These are phyloP conservation scores for Suaeda aralocaspica DNA, from an alignment of 148 eudicot species.

Conservation along the genomic window DNA sequence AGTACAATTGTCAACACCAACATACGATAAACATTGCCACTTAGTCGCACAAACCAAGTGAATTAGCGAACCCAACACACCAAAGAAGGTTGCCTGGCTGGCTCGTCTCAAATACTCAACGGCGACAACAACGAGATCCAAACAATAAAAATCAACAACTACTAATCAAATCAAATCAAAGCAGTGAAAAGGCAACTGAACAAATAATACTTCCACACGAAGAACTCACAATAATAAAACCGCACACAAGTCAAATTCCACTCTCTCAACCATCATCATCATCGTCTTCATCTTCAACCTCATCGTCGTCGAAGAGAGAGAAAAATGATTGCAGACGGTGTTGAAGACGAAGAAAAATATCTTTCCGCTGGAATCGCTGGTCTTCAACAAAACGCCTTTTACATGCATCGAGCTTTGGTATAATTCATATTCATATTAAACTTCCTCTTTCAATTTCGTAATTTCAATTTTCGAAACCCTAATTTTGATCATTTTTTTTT, in stretches of 20 bases:
- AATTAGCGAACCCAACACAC: too few relatives aligned
- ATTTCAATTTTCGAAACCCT: constrained; percentile 38
- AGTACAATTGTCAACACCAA: too few relatives aligned
- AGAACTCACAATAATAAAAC: neutral
- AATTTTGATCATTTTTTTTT: constrained; percentile 31
- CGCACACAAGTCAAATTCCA: neutral
- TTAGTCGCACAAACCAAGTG: too few relatives aligned
- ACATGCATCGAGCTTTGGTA: constrained; percentile 99
- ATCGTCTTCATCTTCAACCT: neutral
- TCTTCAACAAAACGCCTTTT: constrained; percentile 86
- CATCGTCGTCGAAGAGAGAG: constrained; percentile 3
- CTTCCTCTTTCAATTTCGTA: neutral
- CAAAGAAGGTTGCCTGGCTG: too few relatives aligned
- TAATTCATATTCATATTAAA: neutral
- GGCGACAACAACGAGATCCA: too few relatives aligned
- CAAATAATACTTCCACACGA: too few relatives aligned
- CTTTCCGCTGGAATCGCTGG: constrained; percentile 87
- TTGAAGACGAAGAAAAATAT: constrained; percentile 89
- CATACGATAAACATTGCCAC: too few relatives aligned
- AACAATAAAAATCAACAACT: too few relatives aligned
- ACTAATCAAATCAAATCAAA: too few relatives aligned
- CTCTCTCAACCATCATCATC: neutral
- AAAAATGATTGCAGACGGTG: constrained; percentile 65
- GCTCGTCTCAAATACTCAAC: too few relatives aligned
- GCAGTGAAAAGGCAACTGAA: too few relatives aligned